Percentiles rank a stretch among this genome's conserved stretches.
Conservation (phyloP, 306 rosid species). For the Morella rubra region DNA sequence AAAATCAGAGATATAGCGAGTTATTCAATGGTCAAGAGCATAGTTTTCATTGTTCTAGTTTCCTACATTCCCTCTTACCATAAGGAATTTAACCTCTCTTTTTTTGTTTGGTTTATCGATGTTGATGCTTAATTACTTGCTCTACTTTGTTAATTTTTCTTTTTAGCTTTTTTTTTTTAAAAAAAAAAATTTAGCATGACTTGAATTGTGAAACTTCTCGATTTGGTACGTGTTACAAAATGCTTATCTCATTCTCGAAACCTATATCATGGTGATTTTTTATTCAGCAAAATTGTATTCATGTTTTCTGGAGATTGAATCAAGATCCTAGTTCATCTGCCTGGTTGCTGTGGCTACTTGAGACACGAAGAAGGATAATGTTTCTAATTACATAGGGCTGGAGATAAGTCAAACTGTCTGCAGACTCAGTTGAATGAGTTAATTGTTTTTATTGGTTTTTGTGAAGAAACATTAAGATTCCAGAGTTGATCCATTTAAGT, state of each 20-base stretch:
- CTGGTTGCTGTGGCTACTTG: not conserved
- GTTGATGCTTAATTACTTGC: slow-evolving; percentile 13
- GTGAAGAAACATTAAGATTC: not conserved
- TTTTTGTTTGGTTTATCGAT: not conserved
- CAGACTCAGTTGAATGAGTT: not conserved
- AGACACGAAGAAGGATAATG: not conserved
- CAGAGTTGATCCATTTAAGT: not conserved
- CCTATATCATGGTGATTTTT: not conserved
- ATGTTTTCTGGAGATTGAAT: not conserved
- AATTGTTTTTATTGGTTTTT: not conserved
- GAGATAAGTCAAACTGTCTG: not conserved
- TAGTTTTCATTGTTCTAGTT: not conserved
- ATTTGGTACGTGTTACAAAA: not conserved
- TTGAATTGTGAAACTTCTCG: not conserved
- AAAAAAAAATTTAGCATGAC: slow-evolving; percentile 5
- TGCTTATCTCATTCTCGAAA: not conserved
- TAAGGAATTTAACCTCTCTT: not conserved
- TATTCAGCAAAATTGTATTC: not conserved
- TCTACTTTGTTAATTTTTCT: not conserved
- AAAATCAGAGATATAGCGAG: not conserved
- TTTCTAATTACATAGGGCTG: not conserved
- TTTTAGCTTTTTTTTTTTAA: not conserved
- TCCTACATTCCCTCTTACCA: slow-evolving; percentile 12
- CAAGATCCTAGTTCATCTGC: not conserved
- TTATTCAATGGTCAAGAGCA: not conserved